A percentile compares a stretch with the other conserved stretches of the same genome.
These are phyloP conservation scores for Diatrype stigma DNA, from an alignment of 2,329 filamentous ascomycete species.

Conservation along the genomic window DNA sequence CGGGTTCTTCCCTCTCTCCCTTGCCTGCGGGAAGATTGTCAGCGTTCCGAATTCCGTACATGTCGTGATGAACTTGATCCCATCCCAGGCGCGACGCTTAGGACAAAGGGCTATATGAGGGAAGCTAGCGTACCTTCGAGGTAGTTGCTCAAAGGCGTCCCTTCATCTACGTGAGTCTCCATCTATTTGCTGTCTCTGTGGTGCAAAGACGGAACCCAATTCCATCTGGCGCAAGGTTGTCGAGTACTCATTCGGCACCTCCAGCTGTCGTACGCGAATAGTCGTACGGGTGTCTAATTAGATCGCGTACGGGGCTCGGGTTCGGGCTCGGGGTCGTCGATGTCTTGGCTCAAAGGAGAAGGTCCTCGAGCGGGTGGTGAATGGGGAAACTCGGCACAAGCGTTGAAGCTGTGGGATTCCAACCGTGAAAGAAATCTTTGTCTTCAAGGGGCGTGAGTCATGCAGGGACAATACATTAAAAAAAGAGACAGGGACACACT, in stretches of 20 bases:
- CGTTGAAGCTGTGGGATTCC: background rate
- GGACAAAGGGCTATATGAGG: conserved; percentile 2
- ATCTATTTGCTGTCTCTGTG: conserved; percentile 23
- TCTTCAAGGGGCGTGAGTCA: background rate
- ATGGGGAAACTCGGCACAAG: background rate
- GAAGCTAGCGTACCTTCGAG: conserved; percentile 24
- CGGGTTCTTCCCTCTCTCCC: conserved; percentile 23
- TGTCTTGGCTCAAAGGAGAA: background rate
- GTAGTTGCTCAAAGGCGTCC: conserved; percentile 31
- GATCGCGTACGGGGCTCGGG: background rate
- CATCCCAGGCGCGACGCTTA: background rate
- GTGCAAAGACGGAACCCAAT: conserved; percentile 20
- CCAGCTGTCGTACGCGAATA: background rate
- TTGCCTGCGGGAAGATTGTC: conserved; percentile 19
- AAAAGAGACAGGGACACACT: background rate
- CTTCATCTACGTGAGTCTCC: conserved; percentile 31
- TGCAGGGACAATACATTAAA: background rate
- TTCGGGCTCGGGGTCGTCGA: background rate
- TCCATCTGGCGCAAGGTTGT: conserved; percentile 25
- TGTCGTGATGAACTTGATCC: conserved; percentile 1
- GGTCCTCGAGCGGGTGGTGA: background rate
- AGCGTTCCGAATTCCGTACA: conserved; percentile 11
- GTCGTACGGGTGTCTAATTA: background rate
- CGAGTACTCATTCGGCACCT: background rate
- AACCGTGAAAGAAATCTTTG: background rate